Base-by-base conservation (phyloP, 345 rosid genomes). In the Bruguiera sexangula region DNA sequence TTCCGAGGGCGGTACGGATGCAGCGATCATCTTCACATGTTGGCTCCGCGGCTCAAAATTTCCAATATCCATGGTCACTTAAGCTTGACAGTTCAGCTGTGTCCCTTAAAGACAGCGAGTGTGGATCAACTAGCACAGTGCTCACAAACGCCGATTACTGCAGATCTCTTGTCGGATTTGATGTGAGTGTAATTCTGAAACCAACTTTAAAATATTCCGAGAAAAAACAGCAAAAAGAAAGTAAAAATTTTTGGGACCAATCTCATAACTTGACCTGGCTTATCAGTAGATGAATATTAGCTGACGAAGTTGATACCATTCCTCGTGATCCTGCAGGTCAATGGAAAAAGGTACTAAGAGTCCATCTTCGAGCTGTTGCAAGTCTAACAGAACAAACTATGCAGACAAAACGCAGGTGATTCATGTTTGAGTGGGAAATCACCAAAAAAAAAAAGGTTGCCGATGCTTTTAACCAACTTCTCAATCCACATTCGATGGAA, bases 11-110 rank as follows among this genome's bases (percentile, higher is more conserved):
- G 0, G 78, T 88, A 69, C 59, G 88, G 81, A 94, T 94, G 99
- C 99, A 91, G 73, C 74, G 96, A 48, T 92, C 99, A 48, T 92
- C 97, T 21, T 95, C 99, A 29, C 88, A 88, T 22, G 76, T 84
- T 24, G 96, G 91, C 8, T 67, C 89, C 52, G 60, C 85, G 0
- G 82, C 83, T 57, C 97, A 83, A 20, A 83, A 77, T 60, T 83
- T 83, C 65, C 88, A 85, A 0, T 80, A 83, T 67, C 93, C 96
- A 1, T 89, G 97, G 96, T 83, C 90, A 26, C 72, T 88, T 36
- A 91, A 89, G 86, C 96, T 92, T 50, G 96, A 92, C 60, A 79
- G 85, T 67, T 92, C 99, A 30, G 67, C 79, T 0, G 83, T 86
- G 11, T 94, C 99, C 0, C 82, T 91, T 20, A 83, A 66, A 82